phyloP scores from a whole-genome alignment of 1,284 basidiomycete species.

The Heterobasidion irregulare region DNA sequence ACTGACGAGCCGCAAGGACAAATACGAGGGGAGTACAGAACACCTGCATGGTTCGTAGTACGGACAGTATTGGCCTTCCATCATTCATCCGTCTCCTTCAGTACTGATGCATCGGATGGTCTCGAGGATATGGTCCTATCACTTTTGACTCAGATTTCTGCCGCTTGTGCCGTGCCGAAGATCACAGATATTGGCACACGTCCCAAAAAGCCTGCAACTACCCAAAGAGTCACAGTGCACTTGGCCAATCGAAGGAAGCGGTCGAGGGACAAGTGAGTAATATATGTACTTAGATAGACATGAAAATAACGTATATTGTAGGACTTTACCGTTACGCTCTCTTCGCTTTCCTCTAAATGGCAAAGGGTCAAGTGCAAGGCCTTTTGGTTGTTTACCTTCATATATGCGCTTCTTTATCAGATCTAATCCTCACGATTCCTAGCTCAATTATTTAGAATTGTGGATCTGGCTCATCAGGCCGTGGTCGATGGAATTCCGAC shows the following conservation, averaged over 20 bases:
- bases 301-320: constrained; percentile 8
- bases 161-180: constrained; percentile 11
- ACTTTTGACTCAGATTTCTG: constrained; percentile 44
- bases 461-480: constrained; percentile 60
- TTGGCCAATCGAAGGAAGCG: constrained; percentile 22
- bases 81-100: background rate
- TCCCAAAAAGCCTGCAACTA: background rate
- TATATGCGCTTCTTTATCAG: constrained; percentile 9
- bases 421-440: background rate
- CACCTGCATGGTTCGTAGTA: background rate
- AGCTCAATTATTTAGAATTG: constrained; percentile 61
- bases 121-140: constrained; percentile 46
- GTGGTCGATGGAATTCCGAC: constrained; percentile 41
- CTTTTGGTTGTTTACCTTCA: constrained; percentile 34
- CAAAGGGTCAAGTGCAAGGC: constrained; percentile 35
- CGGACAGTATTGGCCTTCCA: background rate
- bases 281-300: background rate
- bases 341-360: constrained; percentile 20
- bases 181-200: constrained; percentile 3
- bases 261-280: constrained; percentile 12
- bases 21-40: background rate
- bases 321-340: constrained; percentile 12
- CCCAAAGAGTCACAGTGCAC: constrained; percentile 17
- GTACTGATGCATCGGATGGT: constrained; percentile 3
- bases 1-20: no score